Base-by-base conservation (phyloP, 1,139 yeast species). In the Suhomyces atakaporum region DNA sequence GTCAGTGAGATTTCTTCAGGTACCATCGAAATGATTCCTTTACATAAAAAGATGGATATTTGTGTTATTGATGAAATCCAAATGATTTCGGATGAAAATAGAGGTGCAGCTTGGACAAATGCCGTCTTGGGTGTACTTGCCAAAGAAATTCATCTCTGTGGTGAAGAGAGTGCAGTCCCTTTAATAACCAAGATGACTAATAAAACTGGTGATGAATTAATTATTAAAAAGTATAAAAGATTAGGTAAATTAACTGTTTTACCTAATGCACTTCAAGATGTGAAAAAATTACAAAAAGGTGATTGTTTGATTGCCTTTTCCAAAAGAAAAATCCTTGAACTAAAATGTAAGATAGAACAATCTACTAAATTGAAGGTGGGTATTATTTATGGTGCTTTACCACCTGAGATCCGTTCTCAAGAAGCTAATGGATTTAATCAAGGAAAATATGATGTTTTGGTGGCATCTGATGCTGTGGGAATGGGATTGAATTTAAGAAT, bases 381-480 rank as follows among this genome's bases (percentile, higher is more conserved):
- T 1, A 90, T 94, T 2, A 82, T 94, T 24, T 92, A 92, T 54
- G 99, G 99, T 11, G 94, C 96, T 0, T 67, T 94, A 32, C 99
- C 99, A 0, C 96, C 98, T 0, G 98, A 92, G 59, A 88, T 94
- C 1, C 73, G 98, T 47, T 78, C 90, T 2, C 78, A 79, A 46
- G 97, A 92, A 53, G 96, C 97, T 0, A 62, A 69, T 22, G 69
- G 78, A 27, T 92, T 92, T 58, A 92, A 92, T 52, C 63, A 58
- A 15, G 94, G 94, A 3, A 75, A 76, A 29, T 84, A 80, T 45
- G 94, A 90, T 51, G 75, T 85, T 15, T 66, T 92, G 30, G 87
- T 92, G 3, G 97, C 98, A 0, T 86, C 97, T 1, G 98, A 92
- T 65, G 99, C 99, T 0, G 80, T 92, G 40, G 98, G 98, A 2